These are phyloP conservation scores for Teunomyces aglyptinius DNA, from an alignment of 805 yeast genomes.

Conservation along the genomic window DNA sequence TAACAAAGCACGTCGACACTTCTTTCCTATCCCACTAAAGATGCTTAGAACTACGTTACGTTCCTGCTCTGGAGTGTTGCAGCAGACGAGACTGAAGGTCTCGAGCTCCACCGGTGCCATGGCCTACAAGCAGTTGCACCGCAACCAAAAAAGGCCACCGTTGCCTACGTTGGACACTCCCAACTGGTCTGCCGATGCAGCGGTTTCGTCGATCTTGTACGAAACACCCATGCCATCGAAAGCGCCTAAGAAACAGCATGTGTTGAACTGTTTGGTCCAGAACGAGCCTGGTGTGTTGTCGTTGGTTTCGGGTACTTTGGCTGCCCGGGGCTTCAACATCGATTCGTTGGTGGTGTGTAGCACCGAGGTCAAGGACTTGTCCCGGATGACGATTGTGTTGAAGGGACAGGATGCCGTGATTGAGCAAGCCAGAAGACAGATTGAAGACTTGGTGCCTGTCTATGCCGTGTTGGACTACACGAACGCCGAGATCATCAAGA, in stretches of 20 bases:
- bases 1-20: slow-evolving; percentile 2
- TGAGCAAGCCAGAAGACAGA: slow-evolving; percentile 97
- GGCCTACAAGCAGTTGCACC: slow-evolving; percentile 89
- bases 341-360: slow-evolving; percentile 95
- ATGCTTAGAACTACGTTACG: slow-evolving; percentile 1
- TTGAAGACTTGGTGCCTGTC: slow-evolving; percentile 96
- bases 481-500: slow-evolving; percentile 80
- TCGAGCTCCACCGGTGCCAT: slow-evolving; percentile 85
- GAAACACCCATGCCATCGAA: slow-evolving; percentile 74
- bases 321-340: slow-evolving; percentile 97
- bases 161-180: slow-evolving; percentile 93
- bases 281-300: slow-evolving; percentile 98
- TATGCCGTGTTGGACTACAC: slow-evolving; percentile 96
- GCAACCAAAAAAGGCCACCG: slow-evolving; percentile 83
- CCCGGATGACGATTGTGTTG: slow-evolving; percentile 94
- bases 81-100: slow-evolving; percentile 1
- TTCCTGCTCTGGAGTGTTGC: background rate
- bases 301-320: slow-evolving; percentile 89
- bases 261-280: slow-evolving; percentile 93
- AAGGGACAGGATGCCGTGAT: slow-evolving; percentile 94
- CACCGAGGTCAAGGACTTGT: slow-evolving; percentile 92
- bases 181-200: slow-evolving; percentile 93
- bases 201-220: slow-evolving; percentile 91
- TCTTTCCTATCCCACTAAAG: background rate
- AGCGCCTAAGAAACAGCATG: slow-evolving; percentile 76